Evolutionary conservation across 768 basidiomycete species (phyloP).

Genomic region (Boletales sp.): DNA sequence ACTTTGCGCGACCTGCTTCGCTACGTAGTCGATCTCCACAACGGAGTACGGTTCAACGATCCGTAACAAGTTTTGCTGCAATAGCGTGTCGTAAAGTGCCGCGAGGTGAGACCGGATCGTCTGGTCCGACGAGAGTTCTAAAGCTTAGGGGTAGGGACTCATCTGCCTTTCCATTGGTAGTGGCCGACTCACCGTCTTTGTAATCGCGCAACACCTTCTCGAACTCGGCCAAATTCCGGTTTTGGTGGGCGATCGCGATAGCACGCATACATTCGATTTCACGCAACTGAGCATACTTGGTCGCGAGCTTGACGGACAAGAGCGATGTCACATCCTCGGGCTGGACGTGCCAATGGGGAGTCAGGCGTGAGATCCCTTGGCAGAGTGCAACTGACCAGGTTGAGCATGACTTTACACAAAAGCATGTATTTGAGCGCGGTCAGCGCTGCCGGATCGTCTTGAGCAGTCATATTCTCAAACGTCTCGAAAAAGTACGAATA

Average conservation of each 20-base stretch:
- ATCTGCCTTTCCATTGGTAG: neutral
- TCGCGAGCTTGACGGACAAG: slow-evolving; percentile 80
- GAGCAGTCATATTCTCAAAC: slow-evolving; percentile 81
- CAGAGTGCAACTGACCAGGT: slow-evolving; percentile 56
- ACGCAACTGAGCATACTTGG: slow-evolving; percentile 80
- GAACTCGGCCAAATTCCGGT: slow-evolving; percentile 85
- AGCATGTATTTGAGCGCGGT: slow-evolving; percentile 97
- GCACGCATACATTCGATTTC: slow-evolving; percentile 97
- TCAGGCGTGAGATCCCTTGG: neutral
- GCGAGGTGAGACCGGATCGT: slow-evolving; percentile 95
- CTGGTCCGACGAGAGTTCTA: slow-evolving; percentile 92
- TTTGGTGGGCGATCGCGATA: slow-evolving; percentile 90
- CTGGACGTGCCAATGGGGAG: slow-evolving; percentile 36
- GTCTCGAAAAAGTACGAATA: slow-evolving; percentile 98
- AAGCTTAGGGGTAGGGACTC: neutral
- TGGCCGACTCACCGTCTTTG: slow-evolving; percentile 54
- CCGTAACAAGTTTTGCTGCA: slow-evolving; percentile 92
- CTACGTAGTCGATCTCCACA: slow-evolving; percentile 89
- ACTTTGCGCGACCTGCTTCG: slow-evolving; percentile 81
- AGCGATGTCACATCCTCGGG: slow-evolving; percentile 92
- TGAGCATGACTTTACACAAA: slow-evolving; percentile 97
- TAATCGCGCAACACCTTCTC: slow-evolving; percentile 86
- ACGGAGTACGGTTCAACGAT: slow-evolving; percentile 96
- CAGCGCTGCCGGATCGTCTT: slow-evolving; percentile 73
- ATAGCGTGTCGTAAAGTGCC: slow-evolving; percentile 89